Evolutionary conservation across 1,139 yeast species (phyloP), one percentile per base, ranked within the genome.

Genomic region (Yamadazyma spencermartinsiae): DNA sequence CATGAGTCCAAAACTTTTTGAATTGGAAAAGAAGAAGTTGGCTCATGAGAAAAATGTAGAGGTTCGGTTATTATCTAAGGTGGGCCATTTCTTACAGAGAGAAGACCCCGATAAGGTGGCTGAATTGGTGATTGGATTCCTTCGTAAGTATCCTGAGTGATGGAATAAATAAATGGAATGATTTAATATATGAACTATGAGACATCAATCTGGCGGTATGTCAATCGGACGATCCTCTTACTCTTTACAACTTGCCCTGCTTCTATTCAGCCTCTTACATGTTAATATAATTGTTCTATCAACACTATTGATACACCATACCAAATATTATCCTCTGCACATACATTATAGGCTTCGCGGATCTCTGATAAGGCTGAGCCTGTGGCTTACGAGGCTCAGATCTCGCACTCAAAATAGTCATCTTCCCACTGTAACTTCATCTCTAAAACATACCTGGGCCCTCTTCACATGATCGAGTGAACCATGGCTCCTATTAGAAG

Each of bases 31-130:
- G 36, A 41, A 31, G n/a, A 50, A 58, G 31, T 58, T 63, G 39
- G 50, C 48, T 8, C 35, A 45, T 12, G 40, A 34, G 4, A 43
- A 52, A 10, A 55, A 60, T 18, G 65, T 58, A 6, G 52, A 56
- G 33, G 65, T 68, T n/a, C 56, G 62, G 39, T 40, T 63, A 3
- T 33, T 71, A 20, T 52, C 57, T 3, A 52, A 56, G 4, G 55
- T 58, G 27, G 76, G 76, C 2, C 76, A 71, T 45, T 71, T 70
- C 46, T 52, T 70, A 44, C 76, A 71, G 28, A 51, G 74, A 34
- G 76, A 71, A 42, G 60, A 61, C 24, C 74, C 76, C 0, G 49
- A 37, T 9, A 48, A 48, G 33, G 66, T 68, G 3, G 63, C 61
- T 1, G 52, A 51, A 23, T 40, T 55, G 20, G 51, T 62, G 8